Base-by-base conservation (phyloP, 2,329 filamentous ascomycete genomes). In the Arthrobotrys iridis region DNA sequence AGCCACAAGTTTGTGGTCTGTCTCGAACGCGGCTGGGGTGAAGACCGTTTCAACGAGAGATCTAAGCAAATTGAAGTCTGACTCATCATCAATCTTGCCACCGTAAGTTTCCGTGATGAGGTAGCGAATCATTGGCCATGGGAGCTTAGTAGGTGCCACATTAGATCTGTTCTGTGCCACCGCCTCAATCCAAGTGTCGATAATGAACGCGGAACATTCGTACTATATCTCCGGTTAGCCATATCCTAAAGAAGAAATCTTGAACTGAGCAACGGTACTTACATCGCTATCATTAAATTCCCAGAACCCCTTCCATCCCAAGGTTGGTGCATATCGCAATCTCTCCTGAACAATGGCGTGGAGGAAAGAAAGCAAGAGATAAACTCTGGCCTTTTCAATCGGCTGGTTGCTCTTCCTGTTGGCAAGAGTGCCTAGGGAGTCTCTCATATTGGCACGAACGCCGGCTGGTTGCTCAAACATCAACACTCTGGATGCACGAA, bases 241-340 rank as follows among this genome's bases (percentile, higher is more conserved):
- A 22, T 20, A 59, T 11, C 18, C 15, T 13, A 48, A 33, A 13
- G 15, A 48, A 22, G 50, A 65, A 52, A 70, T 40, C 11, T 15
- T 2, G 2, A 20, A 48, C 52, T 3, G 74, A 30, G 20, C 48
- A 20, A 55, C n/a, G 10, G 74, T 37, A 78, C 92, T 91, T 88
- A 96, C 92, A 83, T 99, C 95, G 79, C 93, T 96, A 83, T 99
- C 96, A 81, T 99, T 99, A 83, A 99, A 99, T 83, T 99, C 96
- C 95, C 96, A 99, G 86, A 97, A 97, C 63, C 93, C 93, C 85
- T 96, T 97, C 95, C 95, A 99, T 75, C 95, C 95, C 65, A 99
- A 85, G 68, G 87, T 94, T 0, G 95, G 96, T 22, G 94, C 93
- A 82, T 99, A 99, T 77, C 95, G 91, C 77, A 99, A 85, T 79